Conservation (phyloP, 768 basidiomycete genomes). For the Russula sp. region DNA sequence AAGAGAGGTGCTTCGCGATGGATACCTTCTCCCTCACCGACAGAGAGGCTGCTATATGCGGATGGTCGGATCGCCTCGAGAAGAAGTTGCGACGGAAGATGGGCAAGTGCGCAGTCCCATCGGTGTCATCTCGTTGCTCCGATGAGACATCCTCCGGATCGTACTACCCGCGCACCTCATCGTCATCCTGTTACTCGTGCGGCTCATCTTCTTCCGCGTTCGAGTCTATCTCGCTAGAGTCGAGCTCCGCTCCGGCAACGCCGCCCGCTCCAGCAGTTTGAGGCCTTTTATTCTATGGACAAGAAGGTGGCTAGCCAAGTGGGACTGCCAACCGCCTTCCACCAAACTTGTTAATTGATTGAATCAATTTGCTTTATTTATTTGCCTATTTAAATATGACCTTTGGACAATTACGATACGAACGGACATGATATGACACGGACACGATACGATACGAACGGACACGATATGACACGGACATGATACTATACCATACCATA, state of each 20-base stretch:
- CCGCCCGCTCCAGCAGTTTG: constrained; percentile 12
- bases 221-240: constrained; percentile 5
- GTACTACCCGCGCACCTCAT: neutral
- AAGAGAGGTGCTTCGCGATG: constrained; percentile 49
- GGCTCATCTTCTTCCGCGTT: constrained; percentile 15
- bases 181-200: neutral
- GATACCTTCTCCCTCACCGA: constrained; percentile 61
- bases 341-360: neutral
- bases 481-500: too few relatives aligned
- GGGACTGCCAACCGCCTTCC: neutral
- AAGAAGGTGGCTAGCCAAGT: neutral
- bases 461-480: neutral
- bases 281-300: neutral
- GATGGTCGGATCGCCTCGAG: constrained; percentile 9
- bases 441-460: neutral
- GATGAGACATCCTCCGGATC: neutral
- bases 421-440: neutral
- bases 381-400: neutral
- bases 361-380: neutral
- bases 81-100: neutral
- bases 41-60: constrained; percentile 36
- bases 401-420: neutral
- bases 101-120: neutral
- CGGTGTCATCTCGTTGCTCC: neutral
- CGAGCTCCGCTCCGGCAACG: neutral